phyloP scores from a whole-genome alignment of 306 rosid species.

The Acacia crassicarpa region DNA sequence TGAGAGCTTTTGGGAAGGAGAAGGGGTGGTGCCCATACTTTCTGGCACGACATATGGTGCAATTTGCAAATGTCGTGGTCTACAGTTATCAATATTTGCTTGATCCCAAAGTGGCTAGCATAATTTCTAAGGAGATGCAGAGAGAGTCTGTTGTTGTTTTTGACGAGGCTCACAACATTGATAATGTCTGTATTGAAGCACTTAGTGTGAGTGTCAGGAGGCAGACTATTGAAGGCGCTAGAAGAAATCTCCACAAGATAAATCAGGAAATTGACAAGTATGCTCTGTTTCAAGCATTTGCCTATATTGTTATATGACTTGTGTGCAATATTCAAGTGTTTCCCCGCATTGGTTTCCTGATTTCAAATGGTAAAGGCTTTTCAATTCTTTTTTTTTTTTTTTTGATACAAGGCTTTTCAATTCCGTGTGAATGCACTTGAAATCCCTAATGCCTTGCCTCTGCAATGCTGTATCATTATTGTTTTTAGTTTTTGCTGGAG shows the following conservation, averaged over 20 bases:
- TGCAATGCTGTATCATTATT: not conserved
- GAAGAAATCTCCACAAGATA: conserved; percentile 83
- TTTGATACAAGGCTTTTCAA: not conserved
- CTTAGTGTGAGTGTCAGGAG: conserved; percentile 97
- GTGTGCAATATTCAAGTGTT: not conserved
- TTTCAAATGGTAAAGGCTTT: conserved; percentile 9
- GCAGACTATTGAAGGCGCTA: conserved; percentile 95
- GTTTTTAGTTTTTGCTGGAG: not conserved
- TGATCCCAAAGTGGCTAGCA: conserved; percentile 92
- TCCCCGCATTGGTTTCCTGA: not conserved
- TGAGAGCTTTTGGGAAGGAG: conserved; percentile 76
- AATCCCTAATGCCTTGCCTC: conserved; percentile 6
- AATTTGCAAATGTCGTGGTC: conserved; percentile 88
- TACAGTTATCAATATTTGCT: conserved; percentile 95
- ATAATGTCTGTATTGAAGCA: conserved; percentile 95
- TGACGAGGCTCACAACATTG: conserved; percentile 95
- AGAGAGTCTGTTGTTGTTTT: conserved; percentile 92
- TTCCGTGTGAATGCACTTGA: not conserved
- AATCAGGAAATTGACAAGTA: conserved; percentile 89
- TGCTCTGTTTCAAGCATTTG: conserved; percentile 31
- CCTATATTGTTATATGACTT: conserved; percentile 11
- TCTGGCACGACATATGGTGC: conserved; percentile 95
- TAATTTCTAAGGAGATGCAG: conserved; percentile 95
- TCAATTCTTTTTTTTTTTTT: not conserved
- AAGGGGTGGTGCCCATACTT: conserved; percentile 95